A percentile compares a stretch with the other conserved stretches of the same genome.
phyloP scores from a whole-genome alignment of 371 early-diverging fungal species.

The Mucor velutinosus region DNA sequence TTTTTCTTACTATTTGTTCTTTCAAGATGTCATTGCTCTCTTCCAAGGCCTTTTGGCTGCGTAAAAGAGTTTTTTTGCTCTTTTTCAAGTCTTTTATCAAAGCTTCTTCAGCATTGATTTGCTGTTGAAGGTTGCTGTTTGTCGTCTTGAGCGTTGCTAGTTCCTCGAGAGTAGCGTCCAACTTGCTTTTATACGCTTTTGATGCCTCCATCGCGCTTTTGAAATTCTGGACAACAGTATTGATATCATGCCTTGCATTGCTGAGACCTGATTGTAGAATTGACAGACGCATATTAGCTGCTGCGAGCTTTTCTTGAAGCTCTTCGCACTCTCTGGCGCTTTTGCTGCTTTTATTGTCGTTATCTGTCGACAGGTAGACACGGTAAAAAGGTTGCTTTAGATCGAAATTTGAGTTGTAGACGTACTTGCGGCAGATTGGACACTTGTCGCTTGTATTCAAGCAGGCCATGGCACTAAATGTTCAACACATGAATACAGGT shows the following conservation, averaged over 20 bases:
- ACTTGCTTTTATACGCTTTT: background rate
- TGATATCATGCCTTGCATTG: background rate
- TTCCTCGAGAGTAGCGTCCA: background rate
- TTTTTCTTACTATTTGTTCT: background rate
- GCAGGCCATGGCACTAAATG: background rate
- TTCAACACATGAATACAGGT: no score
- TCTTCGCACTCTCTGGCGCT: background rate
- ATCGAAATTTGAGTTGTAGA: background rate
- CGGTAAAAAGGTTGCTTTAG: background rate
- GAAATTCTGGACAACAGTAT: background rate
- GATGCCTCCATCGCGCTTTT: background rate
- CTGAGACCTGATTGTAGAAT: background rate
- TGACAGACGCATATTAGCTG: background rate
- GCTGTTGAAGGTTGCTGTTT: background rate
- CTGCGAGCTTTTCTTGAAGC: background rate
- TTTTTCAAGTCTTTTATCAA: background rate
- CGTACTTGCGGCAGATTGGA: background rate
- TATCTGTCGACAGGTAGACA: background rate
- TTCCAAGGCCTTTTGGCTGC: background rate
- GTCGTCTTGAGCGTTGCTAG: background rate
- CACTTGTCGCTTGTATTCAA: background rate
- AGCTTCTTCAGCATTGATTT: background rate
- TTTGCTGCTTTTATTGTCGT: background rate
- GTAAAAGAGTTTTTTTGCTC: background rate
- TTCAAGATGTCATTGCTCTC: background rate